Percentiles rank a stretch among this genome's conserved stretches.
Conservation (phyloP, 2,329 filamentous ascomycete species). For the Arachnopeziza araneosa region DNA sequence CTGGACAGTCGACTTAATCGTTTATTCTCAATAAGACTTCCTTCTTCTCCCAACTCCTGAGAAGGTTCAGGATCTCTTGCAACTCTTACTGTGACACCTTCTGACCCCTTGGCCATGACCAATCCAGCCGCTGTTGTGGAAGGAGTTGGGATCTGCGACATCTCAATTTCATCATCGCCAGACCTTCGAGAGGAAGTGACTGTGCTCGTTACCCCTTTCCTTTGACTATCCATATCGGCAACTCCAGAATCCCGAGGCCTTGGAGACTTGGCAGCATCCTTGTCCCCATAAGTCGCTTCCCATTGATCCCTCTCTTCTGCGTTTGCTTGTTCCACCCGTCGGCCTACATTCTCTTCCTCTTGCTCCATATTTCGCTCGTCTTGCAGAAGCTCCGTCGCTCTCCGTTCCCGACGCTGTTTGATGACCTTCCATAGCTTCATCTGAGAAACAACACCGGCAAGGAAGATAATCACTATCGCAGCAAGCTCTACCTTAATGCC, state of each 20-base stretch:
- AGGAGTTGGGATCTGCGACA: slow-evolving; percentile 39
- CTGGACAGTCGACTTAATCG: slow-evolving; percentile 2
- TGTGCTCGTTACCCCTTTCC: slow-evolving; percentile 28
- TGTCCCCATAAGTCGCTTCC: slow-evolving; percentile 72
- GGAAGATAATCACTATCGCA: slow-evolving; percentile 65
- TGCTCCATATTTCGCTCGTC: slow-evolving; percentile 49
- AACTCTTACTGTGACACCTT: slow-evolving; percentile 18
- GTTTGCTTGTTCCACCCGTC: slow-evolving; percentile 57
- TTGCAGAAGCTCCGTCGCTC: slow-evolving; percentile 44
- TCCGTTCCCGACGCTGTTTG: slow-evolving; percentile 52
- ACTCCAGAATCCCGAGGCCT: slow-evolving; percentile 26
- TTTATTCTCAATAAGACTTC: slow-evolving; percentile 37
- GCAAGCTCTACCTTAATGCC: slow-evolving; percentile 84
- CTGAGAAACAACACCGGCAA: slow-evolving; percentile 77
- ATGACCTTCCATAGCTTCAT: slow-evolving; percentile 81
- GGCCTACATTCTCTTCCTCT: slow-evolving; percentile 66
- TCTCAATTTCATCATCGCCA: slow-evolving; percentile 46
- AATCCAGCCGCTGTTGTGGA: slow-evolving; percentile 35
- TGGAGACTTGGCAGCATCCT: slow-evolving; percentile 33
- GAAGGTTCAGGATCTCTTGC: slow-evolving; percentile 15
- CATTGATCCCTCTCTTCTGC: slow-evolving; percentile 60
- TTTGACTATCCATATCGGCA: slow-evolving; percentile 42
- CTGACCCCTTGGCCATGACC: slow-evolving; percentile 32
- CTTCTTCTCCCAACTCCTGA: slow-evolving; percentile 21
- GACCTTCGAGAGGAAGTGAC: slow-evolving; percentile 31